phyloP scores from a whole-genome alignment of 2,329 filamentous ascomycete genomes.

The Aspergillus carbonarius region DNA sequence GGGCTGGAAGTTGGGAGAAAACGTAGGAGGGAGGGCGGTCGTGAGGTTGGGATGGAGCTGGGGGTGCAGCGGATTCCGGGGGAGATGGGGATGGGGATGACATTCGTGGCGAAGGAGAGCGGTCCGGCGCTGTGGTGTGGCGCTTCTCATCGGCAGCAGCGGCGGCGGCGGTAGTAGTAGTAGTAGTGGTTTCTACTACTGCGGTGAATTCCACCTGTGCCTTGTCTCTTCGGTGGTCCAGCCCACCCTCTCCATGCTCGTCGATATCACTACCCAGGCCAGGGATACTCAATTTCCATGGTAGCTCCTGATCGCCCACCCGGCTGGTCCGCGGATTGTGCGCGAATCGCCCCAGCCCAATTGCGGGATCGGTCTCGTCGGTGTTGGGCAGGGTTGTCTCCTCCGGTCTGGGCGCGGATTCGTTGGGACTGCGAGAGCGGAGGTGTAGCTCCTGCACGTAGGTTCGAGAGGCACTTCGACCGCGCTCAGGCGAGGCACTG shows the following conservation, averaged over 20 bases:
- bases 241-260: neutral
- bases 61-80: neutral
- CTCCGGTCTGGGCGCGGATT: conserved; percentile 26
- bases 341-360: conserved; percentile 10
- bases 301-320: conserved; percentile 37
- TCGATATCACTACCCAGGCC: conserved; percentile 20
- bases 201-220: neutral
- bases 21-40: no score
- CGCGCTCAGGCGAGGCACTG: conserved; percentile 4
- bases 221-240: conserved; percentile 6
- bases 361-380: conserved; percentile 22
- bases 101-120: neutral
- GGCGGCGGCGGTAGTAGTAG: neutral
- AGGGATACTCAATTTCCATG: conserved; percentile 38
- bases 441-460: conserved; percentile 37
- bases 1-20: neutral
- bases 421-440: conserved; percentile 37
- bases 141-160: no score
- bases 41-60: neutral
- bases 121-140: no score
- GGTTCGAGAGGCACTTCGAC: conserved; percentile 17
- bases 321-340: conserved; percentile 29
- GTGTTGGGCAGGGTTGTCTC: conserved; percentile 22
- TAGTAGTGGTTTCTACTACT: neutral
- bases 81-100: neutral